Base-by-base conservation (phyloP, 305 asterid species). In the Salvia sclarea region DNA sequence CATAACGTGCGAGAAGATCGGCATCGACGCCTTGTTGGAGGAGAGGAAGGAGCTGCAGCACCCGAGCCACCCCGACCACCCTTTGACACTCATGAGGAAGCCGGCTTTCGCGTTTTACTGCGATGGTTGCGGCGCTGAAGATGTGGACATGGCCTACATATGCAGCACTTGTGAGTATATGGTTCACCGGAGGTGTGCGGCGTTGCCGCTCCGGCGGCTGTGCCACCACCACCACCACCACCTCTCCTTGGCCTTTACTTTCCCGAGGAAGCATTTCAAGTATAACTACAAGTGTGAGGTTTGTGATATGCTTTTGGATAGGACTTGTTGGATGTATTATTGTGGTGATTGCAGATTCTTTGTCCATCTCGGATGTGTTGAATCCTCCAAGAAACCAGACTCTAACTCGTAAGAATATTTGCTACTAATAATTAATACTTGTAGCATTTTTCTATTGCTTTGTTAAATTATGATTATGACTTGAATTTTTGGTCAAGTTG, bases 111-210 rank as follows among this genome's bases (percentile, higher is more conserved):
- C 44, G 16, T 31, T 57, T 16, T 31, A 9, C 10, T 30, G 63
- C 0, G 63, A 57, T 57, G 63, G 44, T 8, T 57, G 63, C 0
- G 63, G 63, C 0, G 14, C 24, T 4, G n/a, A 31, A 3, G 63
- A 31, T 0, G n/a, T 31, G 24, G 63, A 57, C n/a, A 57, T 57
- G 45, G 67, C 43, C 1, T 69, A 69, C 50, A 11, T 47, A 16
- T 69, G 60, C 41, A 47, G 48, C 74, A 12, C 13, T 1, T 57
- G 63, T 17, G 44, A 57, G 3, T 57, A 14, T 6, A 14, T 12
- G 59, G 5, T 68, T 18, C 73, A 68, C 48, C 13, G 44, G 17
- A 22, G 60, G 2, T 69, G 74, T 9, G 67, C 67, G 1, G 4
- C 6, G 1, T 9, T 69, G 25, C 48, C 66, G 3, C 5, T 11